These are phyloP conservation scores for Cladophialophora bantiana DNA, from an alignment of 2,329 filamentous ascomycete species.

Conservation along the genomic window DNA sequence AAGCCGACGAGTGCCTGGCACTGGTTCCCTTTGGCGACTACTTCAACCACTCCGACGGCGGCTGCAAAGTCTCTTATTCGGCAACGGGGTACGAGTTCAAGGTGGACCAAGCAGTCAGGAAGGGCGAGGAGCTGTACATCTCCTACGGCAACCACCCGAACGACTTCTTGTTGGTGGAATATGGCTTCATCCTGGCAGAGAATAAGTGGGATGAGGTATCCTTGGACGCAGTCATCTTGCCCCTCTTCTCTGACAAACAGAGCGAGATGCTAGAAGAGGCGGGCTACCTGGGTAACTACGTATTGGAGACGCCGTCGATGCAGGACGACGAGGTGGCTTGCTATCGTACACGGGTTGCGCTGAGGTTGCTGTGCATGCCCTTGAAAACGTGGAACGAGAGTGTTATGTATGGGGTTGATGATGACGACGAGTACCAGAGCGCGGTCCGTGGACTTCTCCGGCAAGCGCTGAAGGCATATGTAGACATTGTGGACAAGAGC, in stretches of 20 bases:
- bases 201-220: conserved; percentile 19
- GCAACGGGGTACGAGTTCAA: conserved; percentile 18
- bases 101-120: background rate
- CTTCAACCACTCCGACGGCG: conserved; percentile 54
- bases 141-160: conserved; percentile 32
- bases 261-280: conserved; percentile 6
- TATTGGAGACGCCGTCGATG: background rate
- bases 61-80: conserved; percentile 25
- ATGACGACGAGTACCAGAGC: conserved; percentile 18
- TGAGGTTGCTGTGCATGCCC: conserved; percentile 31
- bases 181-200: conserved; percentile 25
- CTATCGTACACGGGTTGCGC: conserved; percentile 25
- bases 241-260: conserved; percentile 12
- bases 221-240: conserved; percentile 24
- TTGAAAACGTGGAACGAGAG: conserved; percentile 14
- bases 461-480: conserved; percentile 4
- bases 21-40: conserved; percentile 56
- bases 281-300: conserved; percentile 17
- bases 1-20: conserved; percentile 55
- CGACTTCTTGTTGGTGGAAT: conserved; percentile 31
- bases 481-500: background rate
- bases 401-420: conserved; percentile 21
- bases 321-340: conserved; percentile 19
- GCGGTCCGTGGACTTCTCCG: background rate
- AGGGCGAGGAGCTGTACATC: conserved; percentile 28